Conservation (phyloP, 352 stramenopile genomes). For the Saprolegnia diclina region DNA sequence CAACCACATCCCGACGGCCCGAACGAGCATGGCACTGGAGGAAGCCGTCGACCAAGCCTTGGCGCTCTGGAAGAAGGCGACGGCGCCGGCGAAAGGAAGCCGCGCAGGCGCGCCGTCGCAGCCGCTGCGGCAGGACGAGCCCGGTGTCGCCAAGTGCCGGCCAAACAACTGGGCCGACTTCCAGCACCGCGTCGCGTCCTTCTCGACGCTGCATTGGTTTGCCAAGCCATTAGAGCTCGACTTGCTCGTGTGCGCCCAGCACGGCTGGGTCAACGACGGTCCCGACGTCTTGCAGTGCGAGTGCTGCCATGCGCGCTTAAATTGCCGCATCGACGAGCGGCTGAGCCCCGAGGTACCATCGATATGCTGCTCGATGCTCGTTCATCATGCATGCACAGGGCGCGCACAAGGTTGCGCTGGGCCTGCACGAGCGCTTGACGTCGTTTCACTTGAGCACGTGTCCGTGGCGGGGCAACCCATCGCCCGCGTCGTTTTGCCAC, state of each 20-base stretch:
- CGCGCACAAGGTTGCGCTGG: conserved; percentile 18
- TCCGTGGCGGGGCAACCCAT: conserved; percentile 23
- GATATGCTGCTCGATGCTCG: not conserved
- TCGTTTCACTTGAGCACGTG: conserved; percentile 20
- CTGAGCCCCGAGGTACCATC: conserved; percentile 14
- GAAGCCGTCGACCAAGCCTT: conserved; percentile 17
- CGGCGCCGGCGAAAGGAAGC: conserved; percentile 5
- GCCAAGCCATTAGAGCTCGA: conserved; percentile 21
- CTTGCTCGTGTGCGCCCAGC: conserved; percentile 18
- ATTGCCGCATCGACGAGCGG: conserved; percentile 19
- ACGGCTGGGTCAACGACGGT: conserved; percentile 23
- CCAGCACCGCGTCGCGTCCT: conserved; percentile 8
- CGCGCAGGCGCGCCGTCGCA: not conserved
- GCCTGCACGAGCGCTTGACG: conserved; percentile 13
- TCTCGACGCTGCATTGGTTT: conserved; percentile 25
- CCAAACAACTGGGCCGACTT: conserved; percentile 25
- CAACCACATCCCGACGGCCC: not conserved
- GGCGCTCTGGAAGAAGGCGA: conserved; percentile 24
- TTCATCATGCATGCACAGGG: conserved; percentile 6
- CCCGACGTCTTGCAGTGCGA: conserved; percentile 18
- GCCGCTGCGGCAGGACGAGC: not conserved
- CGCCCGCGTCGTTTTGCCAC: conserved; percentile 17
- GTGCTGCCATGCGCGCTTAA: conserved; percentile 14
- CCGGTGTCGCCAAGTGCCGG: conserved; percentile 1
- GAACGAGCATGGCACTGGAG: not conserved